These are phyloP conservation scores for Aspergillus pseudoglaucus DNA, from an alignment of 2,329 filamentous ascomycete genomes.

Conservation along the genomic window DNA sequence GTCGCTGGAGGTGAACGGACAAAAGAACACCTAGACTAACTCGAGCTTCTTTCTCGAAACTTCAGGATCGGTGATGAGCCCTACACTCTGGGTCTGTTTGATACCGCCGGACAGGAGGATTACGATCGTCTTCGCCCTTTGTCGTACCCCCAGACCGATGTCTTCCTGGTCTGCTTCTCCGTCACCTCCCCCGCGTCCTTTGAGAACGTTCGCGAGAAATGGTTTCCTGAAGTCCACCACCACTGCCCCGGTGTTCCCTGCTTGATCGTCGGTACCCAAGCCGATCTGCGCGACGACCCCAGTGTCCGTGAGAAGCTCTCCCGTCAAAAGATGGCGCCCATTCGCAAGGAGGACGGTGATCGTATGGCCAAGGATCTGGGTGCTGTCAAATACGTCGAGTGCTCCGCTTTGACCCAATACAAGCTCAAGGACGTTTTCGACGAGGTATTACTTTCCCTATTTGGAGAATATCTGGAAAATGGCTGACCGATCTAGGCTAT, in stretches of 20 bases:
- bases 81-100: conserved; percentile 93
- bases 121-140: conserved; percentile 94
- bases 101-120: conserved; percentile 99
- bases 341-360: conserved; percentile 88
- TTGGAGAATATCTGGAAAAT: background rate
- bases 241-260: conserved; percentile 97
- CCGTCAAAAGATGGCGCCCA: conserved; percentile 94
- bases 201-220: conserved; percentile 98
- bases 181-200: conserved; percentile 96
- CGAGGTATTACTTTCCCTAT: conserved; percentile 61
- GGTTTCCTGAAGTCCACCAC: conserved; percentile 98
- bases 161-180: conserved; percentile 98
- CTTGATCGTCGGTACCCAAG: conserved; percentile 95
- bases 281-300: conserved; percentile 85
- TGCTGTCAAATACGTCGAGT: conserved; percentile 98
- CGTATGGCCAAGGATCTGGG: conserved; percentile 95
- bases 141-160: conserved; percentile 96
- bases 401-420: conserved; percentile 94
- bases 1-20: conserved; percentile 1
- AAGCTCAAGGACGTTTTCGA: conserved; percentile 99
- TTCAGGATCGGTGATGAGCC: conserved; percentile 96
- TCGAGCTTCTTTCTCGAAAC: background rate
- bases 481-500: conserved; percentile 60
- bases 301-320: conserved; percentile 83
- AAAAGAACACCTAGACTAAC: conserved; percentile 3